Base-by-base conservation (phyloP, 2,329 filamentous ascomycete genomes). In the Botrytis medusae region DNA sequence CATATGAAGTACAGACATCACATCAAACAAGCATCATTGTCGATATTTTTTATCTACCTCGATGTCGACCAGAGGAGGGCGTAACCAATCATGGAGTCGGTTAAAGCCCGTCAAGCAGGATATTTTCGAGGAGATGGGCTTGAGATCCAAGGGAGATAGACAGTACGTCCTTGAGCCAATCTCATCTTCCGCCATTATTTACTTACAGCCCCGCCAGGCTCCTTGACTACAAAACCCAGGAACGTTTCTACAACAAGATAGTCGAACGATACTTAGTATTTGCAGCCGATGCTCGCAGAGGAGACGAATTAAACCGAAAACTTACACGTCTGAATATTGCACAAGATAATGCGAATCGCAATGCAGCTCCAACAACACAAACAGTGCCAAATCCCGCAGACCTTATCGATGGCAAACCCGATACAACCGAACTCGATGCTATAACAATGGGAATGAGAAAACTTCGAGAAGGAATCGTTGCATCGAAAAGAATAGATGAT, bases 101-200 rank as follows among this genome's bases (percentile, higher is more conserved):
- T 84, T 97, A 76, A 94, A 92, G 81, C 91, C 93, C 20, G 87
- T 91, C 74, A 89, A 91, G 62, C 84, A 90, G 73, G 94, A 98
- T 81, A 89, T 93, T 22, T 85, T 98, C 42, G 93, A 97, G 78
- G 88, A 86, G 74, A 92, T 97, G 77, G 95, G 95, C 2, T 87
- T 97, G 76, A 93, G 93, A 7, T 97, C 94, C 2, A 98, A 97
- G 81, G 95, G 95, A 70, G 95, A 98, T 82, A 92, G 87, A 65
- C 91, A 92, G 94, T 95, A 85, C 70, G 74, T 75, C 34, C 71
- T 57, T 34, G 37, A 40, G 20, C 29, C 51, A 57, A 29, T 57
- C 40, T 34, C 34, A 32, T 59, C 40, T 5, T 16, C 48, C 34
- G 34, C 29, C 62, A 67, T 67, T 74, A 73, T 75, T 74, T 65